Evolutionary conservation across 1,284 basidiomycete genomes (phyloP).

Genomic region (Stygiomarasmius scandens): DNA sequence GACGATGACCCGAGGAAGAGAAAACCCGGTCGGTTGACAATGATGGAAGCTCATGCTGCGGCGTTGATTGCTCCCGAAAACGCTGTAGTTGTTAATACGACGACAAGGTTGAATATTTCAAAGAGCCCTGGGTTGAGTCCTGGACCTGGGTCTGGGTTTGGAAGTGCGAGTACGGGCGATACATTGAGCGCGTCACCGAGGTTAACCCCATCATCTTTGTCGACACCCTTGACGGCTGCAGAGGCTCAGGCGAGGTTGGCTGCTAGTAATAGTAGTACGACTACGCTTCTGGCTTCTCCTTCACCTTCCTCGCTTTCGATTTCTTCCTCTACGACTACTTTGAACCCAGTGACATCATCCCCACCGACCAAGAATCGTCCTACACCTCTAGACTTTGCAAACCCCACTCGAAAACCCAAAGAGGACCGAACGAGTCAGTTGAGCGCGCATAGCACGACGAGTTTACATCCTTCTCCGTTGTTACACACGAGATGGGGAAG

Average conservation of each 20-base stretch:
- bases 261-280: not conserved
- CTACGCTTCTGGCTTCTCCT: not conserved
- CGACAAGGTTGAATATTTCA: constrained; percentile 6
- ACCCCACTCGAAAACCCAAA: not conserved
- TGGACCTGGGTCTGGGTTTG: no score
- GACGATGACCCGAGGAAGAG: not conserved
- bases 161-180: no score
- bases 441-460: not conserved
- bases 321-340: no score
- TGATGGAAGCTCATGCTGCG: constrained; percentile 9
- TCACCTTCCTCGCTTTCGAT: no score
- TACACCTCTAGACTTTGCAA: constrained; percentile 1
- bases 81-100: not conserved
- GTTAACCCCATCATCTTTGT: no score
- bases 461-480: constrained; percentile 17
- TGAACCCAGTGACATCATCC: not conserved
- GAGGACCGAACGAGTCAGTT: not conserved
- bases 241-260: not conserved
- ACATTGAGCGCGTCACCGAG: no score
- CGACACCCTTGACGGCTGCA: not conserved
- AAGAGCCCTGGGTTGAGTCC: not conserved
- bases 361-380: not conserved
- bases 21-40: not conserved
- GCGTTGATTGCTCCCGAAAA: constrained; percentile 3
- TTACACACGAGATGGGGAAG: constrained; percentile 22